These are phyloP conservation scores for Tolypocladium guangdongense DNA, from an alignment of 2,329 filamentous ascomycete species.

Conservation along the genomic window DNA sequence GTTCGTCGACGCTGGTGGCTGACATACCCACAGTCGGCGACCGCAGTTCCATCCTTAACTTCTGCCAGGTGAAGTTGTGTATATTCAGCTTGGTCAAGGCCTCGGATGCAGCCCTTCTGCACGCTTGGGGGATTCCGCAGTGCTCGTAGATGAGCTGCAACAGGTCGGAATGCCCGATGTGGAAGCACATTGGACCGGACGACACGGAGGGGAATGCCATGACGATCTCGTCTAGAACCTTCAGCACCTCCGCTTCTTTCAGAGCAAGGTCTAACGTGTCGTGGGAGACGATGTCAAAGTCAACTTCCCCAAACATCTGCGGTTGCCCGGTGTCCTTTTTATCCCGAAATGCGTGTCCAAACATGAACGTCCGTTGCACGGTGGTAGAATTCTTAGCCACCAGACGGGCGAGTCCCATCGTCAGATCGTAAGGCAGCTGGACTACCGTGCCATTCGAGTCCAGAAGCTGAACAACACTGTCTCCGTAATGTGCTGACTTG, in stretches of 20 bases:
- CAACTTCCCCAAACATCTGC: constrained; percentile 73
- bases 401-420: constrained; percentile 74
- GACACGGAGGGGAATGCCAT: constrained; percentile 66
- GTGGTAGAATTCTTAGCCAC: constrained; percentile 59
- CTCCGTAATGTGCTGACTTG: constrained; percentile 62
- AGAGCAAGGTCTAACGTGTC: constrained; percentile 72
- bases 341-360: constrained; percentile 80
- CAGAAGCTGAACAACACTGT: constrained; percentile 67
- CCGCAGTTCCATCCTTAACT: constrained; percentile 70
- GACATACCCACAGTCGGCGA: constrained; percentile 73
- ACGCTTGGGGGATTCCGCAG: constrained; percentile 63
- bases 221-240: constrained; percentile 86
- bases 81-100: constrained; percentile 81
- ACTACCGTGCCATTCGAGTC: constrained; percentile 78
- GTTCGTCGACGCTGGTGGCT: constrained; percentile 80
- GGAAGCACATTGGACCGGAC: constrained; percentile 69
- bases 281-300: constrained; percentile 89
- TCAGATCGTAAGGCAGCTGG: constrained; percentile 90
- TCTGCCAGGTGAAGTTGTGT: constrained; percentile 68
- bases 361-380: constrained; percentile 70
- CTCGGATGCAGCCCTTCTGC: constrained; percentile 66
- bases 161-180: constrained; percentile 80
- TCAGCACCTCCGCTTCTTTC: constrained; percentile 89
- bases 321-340: constrained; percentile 71
- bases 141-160: constrained; percentile 83